These are phyloP conservation scores for Trametes coccinea DNA, from an alignment of 768 basidiomycete genomes.

Conservation along the genomic window DNA sequence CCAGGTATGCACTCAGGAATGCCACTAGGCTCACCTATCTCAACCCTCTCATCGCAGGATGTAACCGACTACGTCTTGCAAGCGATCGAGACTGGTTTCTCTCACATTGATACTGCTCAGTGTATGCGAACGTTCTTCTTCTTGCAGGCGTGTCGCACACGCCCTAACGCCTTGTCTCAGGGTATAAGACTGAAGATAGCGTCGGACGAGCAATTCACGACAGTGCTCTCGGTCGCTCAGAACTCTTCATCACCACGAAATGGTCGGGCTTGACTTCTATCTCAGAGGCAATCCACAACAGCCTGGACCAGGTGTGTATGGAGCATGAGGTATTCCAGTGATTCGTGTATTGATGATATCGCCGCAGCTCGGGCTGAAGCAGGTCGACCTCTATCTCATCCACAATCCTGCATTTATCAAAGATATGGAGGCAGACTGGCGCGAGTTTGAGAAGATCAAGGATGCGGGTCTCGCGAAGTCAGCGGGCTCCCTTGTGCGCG, in stretches of 20 bases:
- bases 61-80: slow-evolving; percentile 54
- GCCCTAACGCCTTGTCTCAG: slow-evolving; percentile 13
- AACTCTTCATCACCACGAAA: slow-evolving; percentile 47
- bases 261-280: slow-evolving; percentile 42
- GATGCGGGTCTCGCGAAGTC: slow-evolving; percentile 42
- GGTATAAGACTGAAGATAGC: slow-evolving; percentile 39
- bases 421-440: slow-evolving; percentile 46
- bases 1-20: slow-evolving; percentile 26
- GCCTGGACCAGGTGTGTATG: slow-evolving; percentile 49
- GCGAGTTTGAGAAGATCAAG: slow-evolving; percentile 55
- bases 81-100: slow-evolving; percentile 61
- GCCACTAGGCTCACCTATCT: slow-evolving; percentile 28
- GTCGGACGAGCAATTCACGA: slow-evolving; percentile 40
- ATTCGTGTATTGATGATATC: not conserved
- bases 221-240: slow-evolving; percentile 36
- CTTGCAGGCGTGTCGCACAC: not conserved
- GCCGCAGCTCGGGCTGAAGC: slow-evolving; percentile 57
- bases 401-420: slow-evolving; percentile 44
- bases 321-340: not conserved
- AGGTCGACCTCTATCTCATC: slow-evolving; percentile 72
- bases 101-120: slow-evolving; percentile 65
- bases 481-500: not conserved
- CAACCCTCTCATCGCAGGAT: slow-evolving; percentile 33
- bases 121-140: slow-evolving; percentile 25
- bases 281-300: slow-evolving; percentile 43